Percentiles rank a stretch among this genome's conserved stretches.
Evolutionary conservation across 441 rosid species (phyloP).

Genomic region (Breynia disticha): DNA sequence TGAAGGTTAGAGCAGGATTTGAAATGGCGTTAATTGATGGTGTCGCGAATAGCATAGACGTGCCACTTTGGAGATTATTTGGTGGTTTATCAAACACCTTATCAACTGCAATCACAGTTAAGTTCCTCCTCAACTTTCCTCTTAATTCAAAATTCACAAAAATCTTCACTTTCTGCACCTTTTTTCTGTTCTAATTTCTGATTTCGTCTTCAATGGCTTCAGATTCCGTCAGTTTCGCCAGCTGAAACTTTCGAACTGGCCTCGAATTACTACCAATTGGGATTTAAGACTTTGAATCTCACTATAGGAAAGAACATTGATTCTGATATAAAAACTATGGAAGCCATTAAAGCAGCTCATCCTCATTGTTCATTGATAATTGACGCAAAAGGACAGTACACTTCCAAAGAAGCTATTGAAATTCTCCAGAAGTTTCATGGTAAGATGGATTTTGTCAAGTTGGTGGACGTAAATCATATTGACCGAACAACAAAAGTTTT

Average conservation of each 20-base stretch:
- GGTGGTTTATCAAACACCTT: constrained; percentile 65
- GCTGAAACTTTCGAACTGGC: constrained; percentile 72
- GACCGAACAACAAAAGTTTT: not conserved
- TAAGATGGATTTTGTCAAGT: constrained; percentile 12
- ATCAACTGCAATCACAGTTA: constrained; percentile 80
- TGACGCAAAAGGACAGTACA: constrained; percentile 94
- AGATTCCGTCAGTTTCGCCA: constrained; percentile 88
- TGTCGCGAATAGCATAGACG: constrained; percentile 53
- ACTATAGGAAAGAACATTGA: constrained; percentile 77
- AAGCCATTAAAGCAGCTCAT: constrained; percentile 62
- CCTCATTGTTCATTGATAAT: constrained; percentile 71
- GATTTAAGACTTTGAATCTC: constrained; percentile 79
- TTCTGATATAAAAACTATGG: constrained; percentile 67
- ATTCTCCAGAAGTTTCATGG: constrained; percentile 70
- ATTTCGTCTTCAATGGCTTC: constrained; percentile 1
- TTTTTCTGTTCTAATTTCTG: not conserved
- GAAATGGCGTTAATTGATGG: constrained; percentile 98
- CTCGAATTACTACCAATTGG: constrained; percentile 49
- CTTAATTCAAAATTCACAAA: too few species aligned
- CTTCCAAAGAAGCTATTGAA: constrained; percentile 57
- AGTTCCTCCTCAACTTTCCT: constrained; percentile 29
- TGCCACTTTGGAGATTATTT: constrained; percentile 73
- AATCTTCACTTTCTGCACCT: constrained; percentile 4
- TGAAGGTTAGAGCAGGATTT: constrained; percentile 75
- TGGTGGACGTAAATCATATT: too few species aligned